Evolutionary conservation across 345 rosid genomes (phyloP).

Genomic region (Cochlearia excelsa): DNA sequence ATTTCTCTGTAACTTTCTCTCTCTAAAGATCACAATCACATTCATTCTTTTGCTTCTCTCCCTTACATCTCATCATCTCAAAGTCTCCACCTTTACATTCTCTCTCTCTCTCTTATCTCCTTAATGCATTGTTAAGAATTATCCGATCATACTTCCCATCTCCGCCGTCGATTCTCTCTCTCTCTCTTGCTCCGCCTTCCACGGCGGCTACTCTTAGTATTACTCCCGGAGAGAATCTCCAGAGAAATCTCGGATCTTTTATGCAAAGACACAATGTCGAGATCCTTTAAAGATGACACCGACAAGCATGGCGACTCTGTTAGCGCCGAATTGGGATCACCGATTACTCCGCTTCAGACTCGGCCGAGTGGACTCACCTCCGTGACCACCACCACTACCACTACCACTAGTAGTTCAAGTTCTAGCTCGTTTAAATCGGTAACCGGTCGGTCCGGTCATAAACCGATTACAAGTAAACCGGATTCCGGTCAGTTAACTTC

Average conservation of each 20-base stretch:
- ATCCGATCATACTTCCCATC: background rate
- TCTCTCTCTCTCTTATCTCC: conserved; percentile 16
- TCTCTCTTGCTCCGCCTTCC: conserved; percentile 21
- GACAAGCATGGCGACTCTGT: conserved; percentile 55
- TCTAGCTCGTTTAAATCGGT: conserved; percentile 87
- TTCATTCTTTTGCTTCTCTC: conserved; percentile 49
- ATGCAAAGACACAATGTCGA: conserved; percentile 9
- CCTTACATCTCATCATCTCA: conserved; percentile 39
- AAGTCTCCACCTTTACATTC: conserved; percentile 48
- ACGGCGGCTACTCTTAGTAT: conserved; percentile 34
- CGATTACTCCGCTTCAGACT: conserved; percentile 76
- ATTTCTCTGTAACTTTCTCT: conserved; percentile 36
- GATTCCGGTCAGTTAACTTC: conserved; percentile 27
- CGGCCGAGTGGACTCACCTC: conserved; percentile 39
- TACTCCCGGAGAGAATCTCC: background rate
- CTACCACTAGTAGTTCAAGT: conserved; percentile 52
- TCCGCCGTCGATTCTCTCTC: conserved; percentile 23
- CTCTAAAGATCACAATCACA: conserved; percentile 8
- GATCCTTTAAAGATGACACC: conserved; percentile 22
- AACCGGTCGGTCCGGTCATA: conserved; percentile 43
- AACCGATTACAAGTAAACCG: conserved; percentile 33
- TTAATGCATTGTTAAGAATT: conserved; percentile 10
- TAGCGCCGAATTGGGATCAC: conserved; percentile 81
- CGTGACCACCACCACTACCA: conserved; percentile 36
- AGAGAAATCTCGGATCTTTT: too few species aligned